Evolutionary conservation across 2,329 filamentous ascomycete genomes (phyloP).

Genomic region (Blumeriella jaapii): DNA sequence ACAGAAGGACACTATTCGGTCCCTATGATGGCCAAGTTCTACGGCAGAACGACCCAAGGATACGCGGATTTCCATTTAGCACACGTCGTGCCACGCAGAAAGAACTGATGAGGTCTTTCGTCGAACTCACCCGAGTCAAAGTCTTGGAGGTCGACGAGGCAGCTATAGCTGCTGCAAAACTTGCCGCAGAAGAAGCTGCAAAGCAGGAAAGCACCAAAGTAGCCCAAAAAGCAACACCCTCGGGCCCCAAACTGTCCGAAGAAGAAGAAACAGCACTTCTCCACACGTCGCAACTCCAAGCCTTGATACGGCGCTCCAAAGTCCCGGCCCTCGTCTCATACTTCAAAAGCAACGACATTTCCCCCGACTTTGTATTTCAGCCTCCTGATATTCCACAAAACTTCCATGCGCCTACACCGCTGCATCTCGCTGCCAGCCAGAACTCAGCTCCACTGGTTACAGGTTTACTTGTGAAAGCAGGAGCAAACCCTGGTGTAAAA

Average conservation of each 20-base stretch:
- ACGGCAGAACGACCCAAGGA: conserved; percentile 62
- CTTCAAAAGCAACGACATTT: conserved; percentile 61
- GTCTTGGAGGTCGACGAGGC: conserved; percentile 65
- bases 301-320: conserved; percentile 80
- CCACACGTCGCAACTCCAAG: conserved; percentile 82
- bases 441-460: conserved; percentile 68
- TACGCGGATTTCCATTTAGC: conserved; percentile 86
- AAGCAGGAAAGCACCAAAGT: conserved; percentile 31
- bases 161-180: conserved; percentile 39
- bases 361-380: conserved; percentile 62
- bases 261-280: conserved; percentile 73
- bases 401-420: conserved; percentile 64
- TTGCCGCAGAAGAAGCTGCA: conserved; percentile 36
- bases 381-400: conserved; percentile 55
- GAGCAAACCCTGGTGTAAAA: conserved; percentile 58
- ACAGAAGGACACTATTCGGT: conserved; percentile 77
- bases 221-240: conserved; percentile 34
- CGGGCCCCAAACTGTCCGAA: conserved; percentile 55
- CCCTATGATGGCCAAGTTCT: conserved; percentile 85
- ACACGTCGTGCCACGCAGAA: conserved; percentile 85
- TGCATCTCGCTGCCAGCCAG: conserved; percentile 76
- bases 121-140: conserved; percentile 86
- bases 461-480: conserved; percentile 63
- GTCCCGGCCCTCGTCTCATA: conserved; percentile 79
- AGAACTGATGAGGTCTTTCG: conserved; percentile 88